Evolutionary conservation across 2,329 filamentous ascomycete species (phyloP), one percentile per base, ranked within the genome.

Genomic region (Stylonectria norvegica): DNA sequence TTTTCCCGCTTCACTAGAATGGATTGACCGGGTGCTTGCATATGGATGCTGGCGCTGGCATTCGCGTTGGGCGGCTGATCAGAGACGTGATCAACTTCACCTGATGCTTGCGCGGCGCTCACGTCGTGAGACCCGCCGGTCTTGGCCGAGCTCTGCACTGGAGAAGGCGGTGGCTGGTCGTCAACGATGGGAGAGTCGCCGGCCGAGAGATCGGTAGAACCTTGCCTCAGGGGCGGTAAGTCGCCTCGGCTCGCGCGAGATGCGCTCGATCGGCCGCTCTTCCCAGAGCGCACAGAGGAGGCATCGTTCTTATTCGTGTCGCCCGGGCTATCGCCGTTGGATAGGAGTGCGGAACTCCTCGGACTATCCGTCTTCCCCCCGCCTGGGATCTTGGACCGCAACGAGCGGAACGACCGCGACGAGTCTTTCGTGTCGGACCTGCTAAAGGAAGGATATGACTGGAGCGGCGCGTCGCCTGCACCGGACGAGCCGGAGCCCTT

Each of bases 391-490:
- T 96, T 96, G 47, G 89, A 94, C 45, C 88, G 79, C 53, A 97
- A 78, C 27, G 82, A 85, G 53, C 87, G 81, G 64, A 96, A 83
- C 4, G 90, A 96, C 50, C 89, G 85, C 20, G 85, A 81, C 5
- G 89, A 96, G 52, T 95, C 90, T 63, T 90, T 91, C 19, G 91
- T 97, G 62, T 97, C 91, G 41, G 89, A 89, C 62, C 86, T 85
- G 68, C 84, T 86, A 63, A 97, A 91, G 19, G 91, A 95, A 19
- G 90, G 91, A 65, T 93, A 95, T 20, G 88, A 86, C 64, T 89
- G 85, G 43, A 96, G 71, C 31, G 52, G 40, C 17, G 53, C 59
- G 46, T 78, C 73, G 44, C 63, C 60, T 44, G 69, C 68, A 43
- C 66, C 62, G 36, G 64, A 62, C 29, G 64, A 52, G 47, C 66